Conservation (phyloP, 306 rosid species). For the Pterocarpus santalinus region DNA sequence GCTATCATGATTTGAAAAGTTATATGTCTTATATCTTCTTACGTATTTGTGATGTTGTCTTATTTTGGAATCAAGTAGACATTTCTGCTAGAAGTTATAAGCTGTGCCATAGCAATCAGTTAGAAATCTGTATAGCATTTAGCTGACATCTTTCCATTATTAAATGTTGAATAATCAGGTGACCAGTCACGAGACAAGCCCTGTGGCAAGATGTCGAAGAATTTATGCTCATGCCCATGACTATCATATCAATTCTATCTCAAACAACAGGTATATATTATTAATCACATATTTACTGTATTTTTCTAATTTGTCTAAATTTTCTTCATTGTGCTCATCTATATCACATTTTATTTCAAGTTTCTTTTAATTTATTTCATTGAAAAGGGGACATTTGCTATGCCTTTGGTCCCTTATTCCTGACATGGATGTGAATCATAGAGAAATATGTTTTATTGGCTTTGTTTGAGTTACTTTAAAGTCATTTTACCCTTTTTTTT, state of each 20-base stretch:
- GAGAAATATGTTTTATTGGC: background rate
- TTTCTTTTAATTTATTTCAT: background rate
- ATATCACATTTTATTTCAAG: background rate
- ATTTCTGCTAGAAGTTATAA: constrained; percentile 9
- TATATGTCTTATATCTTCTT: background rate
- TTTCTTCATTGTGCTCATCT: background rate
- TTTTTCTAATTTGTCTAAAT: background rate
- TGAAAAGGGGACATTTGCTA: background rate
- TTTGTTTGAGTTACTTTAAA: background rate
- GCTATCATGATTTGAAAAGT: background rate
- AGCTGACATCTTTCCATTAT: constrained; percentile 7
- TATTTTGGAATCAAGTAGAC: background rate
- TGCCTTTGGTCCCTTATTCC: too few relatives aligned
- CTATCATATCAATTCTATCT: constrained; percentile 78
- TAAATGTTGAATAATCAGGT: constrained; percentile 52
- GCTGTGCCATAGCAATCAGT: background rate
- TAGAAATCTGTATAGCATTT: constrained; percentile 9
- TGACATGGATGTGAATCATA: background rate
- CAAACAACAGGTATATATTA: constrained; percentile 73
- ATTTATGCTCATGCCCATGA: constrained; percentile 83
- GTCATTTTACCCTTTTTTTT: background rate
- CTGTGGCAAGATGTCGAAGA: constrained; percentile 75
- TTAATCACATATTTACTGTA: background rate
- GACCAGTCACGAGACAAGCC: constrained; percentile 72
- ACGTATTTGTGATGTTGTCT: background rate